phyloP scores from a whole-genome alignment of 2,329 filamentous ascomycete species.

The Tympanopsis confertula region DNA sequence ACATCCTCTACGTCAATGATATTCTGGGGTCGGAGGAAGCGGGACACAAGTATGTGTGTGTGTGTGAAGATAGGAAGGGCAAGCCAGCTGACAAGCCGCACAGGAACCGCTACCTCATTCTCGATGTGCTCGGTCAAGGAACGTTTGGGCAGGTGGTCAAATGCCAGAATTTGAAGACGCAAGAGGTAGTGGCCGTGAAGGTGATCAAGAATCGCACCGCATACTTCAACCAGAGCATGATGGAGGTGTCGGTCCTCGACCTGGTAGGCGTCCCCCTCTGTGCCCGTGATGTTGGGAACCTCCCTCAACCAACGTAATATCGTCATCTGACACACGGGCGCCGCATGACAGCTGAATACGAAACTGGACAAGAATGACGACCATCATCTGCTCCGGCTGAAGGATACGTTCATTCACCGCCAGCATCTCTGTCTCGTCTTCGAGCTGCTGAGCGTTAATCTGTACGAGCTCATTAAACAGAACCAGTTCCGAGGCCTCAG shows the following conservation, averaged over 20 bases:
- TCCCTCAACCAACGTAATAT: neutral
- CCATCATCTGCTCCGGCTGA: conserved; percentile 84
- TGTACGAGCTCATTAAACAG: conserved; percentile 98
- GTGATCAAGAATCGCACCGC: conserved; percentile 98
- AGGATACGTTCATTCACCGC: conserved; percentile 95
- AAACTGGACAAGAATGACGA: conserved; percentile 99
- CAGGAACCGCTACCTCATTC: conserved; percentile 88
- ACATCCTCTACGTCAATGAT: conserved; percentile 98
- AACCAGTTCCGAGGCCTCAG: conserved; percentile 97
- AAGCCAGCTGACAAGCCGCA: conserved; percentile 11
- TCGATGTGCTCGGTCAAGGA: conserved; percentile 92
- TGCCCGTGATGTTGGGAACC: conserved; percentile 10
- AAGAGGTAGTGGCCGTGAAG: conserved; percentile 96
- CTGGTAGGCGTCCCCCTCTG: conserved; percentile 43
- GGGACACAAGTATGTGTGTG: conserved; percentile 69
- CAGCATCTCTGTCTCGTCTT: conserved; percentile 96
- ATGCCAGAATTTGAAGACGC: conserved; percentile 95
- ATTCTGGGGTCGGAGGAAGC: conserved; percentile 96
- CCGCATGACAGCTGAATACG: conserved; percentile 66
- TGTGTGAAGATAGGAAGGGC: conserved; percentile 1
- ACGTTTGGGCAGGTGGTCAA: conserved; percentile 99
- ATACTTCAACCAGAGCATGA: conserved; percentile 99
- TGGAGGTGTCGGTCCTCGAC: conserved; percentile 97
- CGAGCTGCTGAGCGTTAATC: conserved; percentile 88
- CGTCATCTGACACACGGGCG: conserved; percentile 10